Base-by-base conservation (phyloP, 176 grass and related monocot genomes). In the Oryza punctata region DNA sequence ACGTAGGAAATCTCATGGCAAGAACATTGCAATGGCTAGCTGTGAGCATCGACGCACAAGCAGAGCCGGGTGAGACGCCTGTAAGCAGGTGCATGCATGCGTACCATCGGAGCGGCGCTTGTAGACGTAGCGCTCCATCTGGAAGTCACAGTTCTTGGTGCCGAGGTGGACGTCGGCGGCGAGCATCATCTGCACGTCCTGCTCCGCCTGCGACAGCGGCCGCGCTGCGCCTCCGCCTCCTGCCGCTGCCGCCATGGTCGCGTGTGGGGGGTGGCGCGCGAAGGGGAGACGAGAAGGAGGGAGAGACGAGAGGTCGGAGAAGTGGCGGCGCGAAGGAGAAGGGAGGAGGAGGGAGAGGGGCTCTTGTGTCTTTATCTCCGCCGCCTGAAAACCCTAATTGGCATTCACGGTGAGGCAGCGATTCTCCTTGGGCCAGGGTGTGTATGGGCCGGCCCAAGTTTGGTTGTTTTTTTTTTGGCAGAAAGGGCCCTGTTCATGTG, bases 71-170 rank as follows among this genome's bases (percentile, higher is more conserved):
- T 0, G 0, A 46, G 59, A 73, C 26, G 38, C 19, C 28, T 8
- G 12, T 10, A 27, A 0, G 32, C 0, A 57, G 1, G 16, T 10
- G 19, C 0, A 25, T 0, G 66, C 0, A 11, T 0, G 76, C 66
- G 41, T 98, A 98, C 93, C 96, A 63, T 98, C 93, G 25, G 82
- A 73, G 44, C 89, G 84, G 75, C 96, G 86, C 85, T 95, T 93
- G 81, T 82, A 95, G 82, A 90, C 87, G 83, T 98, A 98, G 44
- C 96, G 93, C 87, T 98, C 96, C 93, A 98, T 98, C 80, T 98
- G 93, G 82, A 98, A 98, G 67, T 98, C 91, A 80, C 93, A 95
- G 84, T 98, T 95, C 87, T 95, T 98, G 71, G 96, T 95, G 85
- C 96, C 96, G 7, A 98, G 93, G 69, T 98, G 96, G 85, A 95